Conservation (phyloP, 2,329 filamentous ascomycete species). For the Colletotrichum lini region DNA sequence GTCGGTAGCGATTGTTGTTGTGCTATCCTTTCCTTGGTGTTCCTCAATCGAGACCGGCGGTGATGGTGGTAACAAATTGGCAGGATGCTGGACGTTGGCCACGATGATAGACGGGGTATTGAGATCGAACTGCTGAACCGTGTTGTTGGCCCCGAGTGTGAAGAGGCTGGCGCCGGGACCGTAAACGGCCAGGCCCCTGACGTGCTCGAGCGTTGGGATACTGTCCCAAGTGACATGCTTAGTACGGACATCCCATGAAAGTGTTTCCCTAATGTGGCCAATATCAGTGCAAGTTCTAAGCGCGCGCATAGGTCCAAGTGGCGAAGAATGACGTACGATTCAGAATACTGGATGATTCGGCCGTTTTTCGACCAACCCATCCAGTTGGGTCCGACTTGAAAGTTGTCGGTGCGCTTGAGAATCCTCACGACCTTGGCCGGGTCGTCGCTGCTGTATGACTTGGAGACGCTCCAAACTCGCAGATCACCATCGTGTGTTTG, state of each 20-base stretch:
- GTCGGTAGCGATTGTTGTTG: constrained; percentile 64
- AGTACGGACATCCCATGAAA: constrained; percentile 97
- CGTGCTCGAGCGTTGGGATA: constrained; percentile 86
- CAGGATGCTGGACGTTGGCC: constrained; percentile 88
- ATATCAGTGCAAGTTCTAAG: constrained; percentile 55
- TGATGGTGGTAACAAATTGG: constrained; percentile 82
- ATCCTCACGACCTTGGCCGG: constrained; percentile 91
- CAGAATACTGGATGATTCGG: constrained; percentile 91
- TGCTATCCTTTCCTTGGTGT: constrained; percentile 67
- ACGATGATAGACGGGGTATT: constrained; percentile 87
- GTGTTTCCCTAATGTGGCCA: constrained; percentile 77
- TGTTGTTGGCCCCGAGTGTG: constrained; percentile 88
- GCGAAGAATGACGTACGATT: constrained; percentile 72
- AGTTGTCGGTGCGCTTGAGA: constrained; percentile 83
- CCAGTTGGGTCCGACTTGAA: constrained; percentile 86
- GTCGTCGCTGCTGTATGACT: constrained; percentile 79
- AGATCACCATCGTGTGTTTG: constrained; percentile 94
- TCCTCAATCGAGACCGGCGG: constrained; percentile 87
- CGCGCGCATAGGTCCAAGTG: constrained; percentile 60
- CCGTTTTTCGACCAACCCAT: constrained; percentile 99
- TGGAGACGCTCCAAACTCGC: constrained; percentile 96
- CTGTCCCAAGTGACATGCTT: constrained; percentile 94
- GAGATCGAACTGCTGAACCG: constrained; percentile 94
- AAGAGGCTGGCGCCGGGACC: constrained; percentile 93
- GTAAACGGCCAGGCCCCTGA: constrained; percentile 88